Evolutionary conservation across 768 basidiomycete genomes (phyloP).

Genomic region (Boletus sensibilis): DNA sequence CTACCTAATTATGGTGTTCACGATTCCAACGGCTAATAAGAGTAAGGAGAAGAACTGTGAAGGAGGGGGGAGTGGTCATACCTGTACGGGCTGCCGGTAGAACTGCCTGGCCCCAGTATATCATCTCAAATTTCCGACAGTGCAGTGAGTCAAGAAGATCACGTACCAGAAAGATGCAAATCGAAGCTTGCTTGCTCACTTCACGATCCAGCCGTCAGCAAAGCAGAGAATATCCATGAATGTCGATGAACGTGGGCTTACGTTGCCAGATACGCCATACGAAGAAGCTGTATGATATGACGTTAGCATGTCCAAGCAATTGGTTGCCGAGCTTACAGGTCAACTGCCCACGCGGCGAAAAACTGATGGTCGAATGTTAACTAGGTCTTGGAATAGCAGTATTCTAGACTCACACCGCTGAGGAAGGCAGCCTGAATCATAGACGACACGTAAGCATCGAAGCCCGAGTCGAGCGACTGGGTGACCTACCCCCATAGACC

Average conservation of each 20-base stretch:
- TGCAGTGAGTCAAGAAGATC: neutral
- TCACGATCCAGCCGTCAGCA: neutral
- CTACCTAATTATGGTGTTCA: neutral
- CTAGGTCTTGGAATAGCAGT: neutral
- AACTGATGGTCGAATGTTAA: neutral
- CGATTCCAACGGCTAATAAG: conserved; percentile 10
- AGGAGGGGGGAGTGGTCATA: neutral
- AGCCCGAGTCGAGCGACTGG: neutral
- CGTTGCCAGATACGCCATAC: conserved; percentile 21
- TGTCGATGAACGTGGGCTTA: neutral
- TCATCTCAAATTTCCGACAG: neutral
- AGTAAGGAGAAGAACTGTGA: neutral
- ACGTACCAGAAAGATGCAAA: conserved; percentile 16
- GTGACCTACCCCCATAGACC: conserved; percentile 10
- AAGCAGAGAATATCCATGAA: neutral
- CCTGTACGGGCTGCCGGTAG: conserved; percentile 14
- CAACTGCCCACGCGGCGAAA: neutral
- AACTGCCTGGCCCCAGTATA: neutral
- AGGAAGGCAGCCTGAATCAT: conserved; percentile 4
- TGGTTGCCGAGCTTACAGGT: neutral
- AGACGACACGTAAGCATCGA: neutral
- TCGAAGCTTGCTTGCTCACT: conserved; percentile 12
- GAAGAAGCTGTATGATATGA: conserved; percentile 7
- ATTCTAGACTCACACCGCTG: conserved; percentile 5
- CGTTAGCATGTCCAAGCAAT: neutral